Evolutionary conservation across 2,329 filamentous ascomycete genomes (phyloP).

Genomic region (Diaporthe capsici): DNA sequence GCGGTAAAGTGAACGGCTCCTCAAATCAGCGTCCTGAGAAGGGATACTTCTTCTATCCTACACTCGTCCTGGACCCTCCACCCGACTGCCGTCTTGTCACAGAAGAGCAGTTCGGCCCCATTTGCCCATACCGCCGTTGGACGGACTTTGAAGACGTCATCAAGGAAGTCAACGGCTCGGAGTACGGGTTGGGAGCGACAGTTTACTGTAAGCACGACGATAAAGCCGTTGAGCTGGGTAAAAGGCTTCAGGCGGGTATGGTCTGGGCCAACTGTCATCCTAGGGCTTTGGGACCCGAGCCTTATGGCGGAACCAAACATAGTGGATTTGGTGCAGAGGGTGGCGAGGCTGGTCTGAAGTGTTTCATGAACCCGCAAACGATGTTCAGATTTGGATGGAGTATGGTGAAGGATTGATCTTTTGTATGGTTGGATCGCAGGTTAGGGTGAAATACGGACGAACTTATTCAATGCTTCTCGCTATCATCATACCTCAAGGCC

Average conservation of each 20-base stretch:
- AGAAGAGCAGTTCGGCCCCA: conserved; percentile 11
- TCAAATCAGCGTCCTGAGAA: not conserved
- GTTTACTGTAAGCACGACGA: conserved; percentile 6
- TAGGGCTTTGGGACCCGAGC: not conserved
- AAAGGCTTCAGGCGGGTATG: conserved; percentile 7
- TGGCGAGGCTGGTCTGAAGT: conserved; percentile 15
- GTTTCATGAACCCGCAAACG: conserved; percentile 16
- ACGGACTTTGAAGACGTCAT: not conserved
- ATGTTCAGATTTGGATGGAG: conserved; percentile 14
- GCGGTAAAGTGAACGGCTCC: not conserved
- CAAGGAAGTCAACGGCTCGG: conserved; percentile 13
- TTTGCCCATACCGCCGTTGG: conserved; percentile 4
- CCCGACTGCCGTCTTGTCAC: conserved; percentile 7
- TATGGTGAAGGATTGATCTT: conserved; percentile 3
- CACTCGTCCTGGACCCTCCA: conserved; percentile 1
- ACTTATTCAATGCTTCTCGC: no score
- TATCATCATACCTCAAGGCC: no score
- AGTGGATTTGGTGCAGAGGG: conserved; percentile 10
- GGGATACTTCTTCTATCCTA: conserved; percentile 5
- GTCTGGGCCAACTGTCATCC: conserved; percentile 24
- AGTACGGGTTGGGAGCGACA: conserved; percentile 3
- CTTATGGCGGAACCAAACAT: conserved; percentile 15
- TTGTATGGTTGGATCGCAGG: not conserved
- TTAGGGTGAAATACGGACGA: not conserved
- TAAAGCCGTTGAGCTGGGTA: conserved; percentile 8